Conservation (phyloP, 225 moss, liverwort and hornwort species). For the Straminergon stramineum region DNA sequence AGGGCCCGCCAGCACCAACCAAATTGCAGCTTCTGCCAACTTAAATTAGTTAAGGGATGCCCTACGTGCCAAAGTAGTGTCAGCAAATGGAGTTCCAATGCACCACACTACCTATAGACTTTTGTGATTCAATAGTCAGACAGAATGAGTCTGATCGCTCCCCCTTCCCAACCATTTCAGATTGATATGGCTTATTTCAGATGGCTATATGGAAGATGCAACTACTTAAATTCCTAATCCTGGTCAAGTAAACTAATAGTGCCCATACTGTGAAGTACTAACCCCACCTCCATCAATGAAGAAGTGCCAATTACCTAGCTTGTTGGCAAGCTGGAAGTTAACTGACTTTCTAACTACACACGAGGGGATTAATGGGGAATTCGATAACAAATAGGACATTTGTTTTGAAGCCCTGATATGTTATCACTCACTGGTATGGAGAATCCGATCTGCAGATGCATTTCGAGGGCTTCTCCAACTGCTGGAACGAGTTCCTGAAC, state of each 20-base stretch:
- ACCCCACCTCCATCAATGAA: neutral
- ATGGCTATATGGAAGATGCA: neutral
- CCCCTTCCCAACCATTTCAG: neutral
- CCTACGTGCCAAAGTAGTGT: neutral
- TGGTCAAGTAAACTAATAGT: neutral
- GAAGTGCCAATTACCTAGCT: neutral
- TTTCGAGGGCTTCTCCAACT: neutral
- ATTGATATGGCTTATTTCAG: neutral
- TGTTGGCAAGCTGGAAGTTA: neutral
- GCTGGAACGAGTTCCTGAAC: neutral
- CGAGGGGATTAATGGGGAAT: neutral
- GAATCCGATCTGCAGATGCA: neutral
- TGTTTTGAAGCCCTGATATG: neutral
- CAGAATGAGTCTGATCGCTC: neutral
- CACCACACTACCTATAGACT: neutral
- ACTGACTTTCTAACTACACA: neutral
- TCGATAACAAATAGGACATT: no score
- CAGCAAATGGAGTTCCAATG: neutral
- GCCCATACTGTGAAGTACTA: neutral
- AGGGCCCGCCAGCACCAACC: neutral
- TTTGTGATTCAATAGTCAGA: no score
- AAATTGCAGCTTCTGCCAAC: neutral
- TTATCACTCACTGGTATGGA: neutral
- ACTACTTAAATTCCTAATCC: neutral
- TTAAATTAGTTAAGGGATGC: neutral